Evolutionary conservation across 768 basidiomycete genomes (phyloP), one percentile per base, ranked within the genome.

Genomic region (Kwoniella pini): DNA sequence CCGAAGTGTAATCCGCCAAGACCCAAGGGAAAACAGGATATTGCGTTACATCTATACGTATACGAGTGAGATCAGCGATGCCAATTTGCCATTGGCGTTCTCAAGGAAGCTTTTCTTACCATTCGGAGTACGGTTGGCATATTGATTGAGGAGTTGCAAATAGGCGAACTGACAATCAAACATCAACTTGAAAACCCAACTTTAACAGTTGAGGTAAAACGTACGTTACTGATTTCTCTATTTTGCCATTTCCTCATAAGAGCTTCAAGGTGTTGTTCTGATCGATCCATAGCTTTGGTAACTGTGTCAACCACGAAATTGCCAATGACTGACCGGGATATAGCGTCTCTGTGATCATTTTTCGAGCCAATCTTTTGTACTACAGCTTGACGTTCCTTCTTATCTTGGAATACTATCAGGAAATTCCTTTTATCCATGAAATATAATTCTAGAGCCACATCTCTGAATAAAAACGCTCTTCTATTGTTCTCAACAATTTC

Each of bases 11-110:
- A 68, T 97, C 91, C 60, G 85, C 81, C 40, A 97, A 69, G 7
- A 96, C 86, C 94, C 94, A 97, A 12, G 94, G 79, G 19, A 77
- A 93, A 7, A 95, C 85, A 0, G 92, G 93, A 78, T 93, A 96
- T 68, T 94, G 91, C 0, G 94, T 95, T 10, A 93, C 91, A 80
- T 96, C 79, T 76, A n/a, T n/a, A 54, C 21, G 30, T 30, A 6
- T 7, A 31, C 13, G 5, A 46, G n/a, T n/a, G n/a, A n/a, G n/a
- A n/a, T n/a, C n/a, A n/a, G n/a, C n/a, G n/a, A n/a, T n/a, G n/a
- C n/a, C n/a, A n/a, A n/a, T n/a, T n/a, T n/a, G n/a, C n/a, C n/a
- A n/a, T n/a, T n/a, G n/a, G n/a, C n/a, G n/a, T n/a, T n/a, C n/a
- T n/a, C n/a, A n/a, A n/a, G n/a, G n/a, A n/a, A 39, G 24, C n/a